Evolutionary conservation across 2,329 filamentous ascomycete genomes (phyloP).

Genomic region (Cytospora piceicola): DNA sequence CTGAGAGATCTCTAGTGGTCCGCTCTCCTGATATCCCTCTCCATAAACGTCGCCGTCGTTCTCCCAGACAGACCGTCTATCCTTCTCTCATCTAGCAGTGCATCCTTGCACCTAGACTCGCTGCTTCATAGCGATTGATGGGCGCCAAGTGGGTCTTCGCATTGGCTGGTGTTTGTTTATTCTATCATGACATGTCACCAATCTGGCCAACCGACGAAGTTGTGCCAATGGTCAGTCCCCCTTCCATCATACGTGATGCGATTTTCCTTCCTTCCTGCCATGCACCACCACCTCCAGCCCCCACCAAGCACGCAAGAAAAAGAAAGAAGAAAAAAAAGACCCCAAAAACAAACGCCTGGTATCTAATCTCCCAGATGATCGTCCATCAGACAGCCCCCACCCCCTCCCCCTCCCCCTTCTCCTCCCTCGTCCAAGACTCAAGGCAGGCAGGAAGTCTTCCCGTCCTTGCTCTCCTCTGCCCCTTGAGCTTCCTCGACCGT

Average conservation of each 20-base stretch:
- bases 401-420: background rate
- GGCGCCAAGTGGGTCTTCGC: background rate
- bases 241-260: background rate
- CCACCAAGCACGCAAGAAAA: background rate
- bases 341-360: slow-evolving; percentile 1
- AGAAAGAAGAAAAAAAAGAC: slow-evolving; percentile 7
- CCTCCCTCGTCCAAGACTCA: background rate
- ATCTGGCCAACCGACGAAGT: background rate
- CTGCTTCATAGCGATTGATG: background rate
- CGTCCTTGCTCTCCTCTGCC: background rate
- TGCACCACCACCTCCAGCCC: background rate
- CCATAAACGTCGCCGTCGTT: background rate
- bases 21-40: background rate
- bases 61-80: too few relatives aligned
- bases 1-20: too few relatives aligned
- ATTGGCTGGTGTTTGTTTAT: background rate
- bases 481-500: too few relatives aligned
- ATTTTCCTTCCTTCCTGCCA: background rate
- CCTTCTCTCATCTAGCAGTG: background rate
- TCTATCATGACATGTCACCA: background rate
- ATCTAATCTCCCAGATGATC: slow-evolving; percentile 1
- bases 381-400: background rate
- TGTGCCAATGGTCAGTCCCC: background rate
- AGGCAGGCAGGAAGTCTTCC: background rate
- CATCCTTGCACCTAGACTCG: background rate